These are phyloP conservation scores for Plasmodium chabaudi DNA, from an alignment of 169 alveolate species.

Conservation along the genomic window DNA sequence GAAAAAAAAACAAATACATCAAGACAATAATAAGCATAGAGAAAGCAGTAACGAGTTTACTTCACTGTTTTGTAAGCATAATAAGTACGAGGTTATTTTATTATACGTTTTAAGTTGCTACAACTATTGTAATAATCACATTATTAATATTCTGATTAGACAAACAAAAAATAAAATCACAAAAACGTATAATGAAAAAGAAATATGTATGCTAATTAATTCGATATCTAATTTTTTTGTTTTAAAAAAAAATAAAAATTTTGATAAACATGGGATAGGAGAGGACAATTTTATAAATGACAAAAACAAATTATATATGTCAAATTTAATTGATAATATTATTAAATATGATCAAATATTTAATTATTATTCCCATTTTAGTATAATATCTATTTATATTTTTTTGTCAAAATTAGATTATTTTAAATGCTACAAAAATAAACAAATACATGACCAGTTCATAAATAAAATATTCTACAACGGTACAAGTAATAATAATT, in stretches of 20 bases:
- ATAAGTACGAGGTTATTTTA: constrained; percentile 26
- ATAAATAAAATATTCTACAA: constrained; percentile 9
- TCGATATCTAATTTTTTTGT: constrained; percentile 15
- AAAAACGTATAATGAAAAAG: constrained; percentile 27
- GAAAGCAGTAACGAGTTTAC: background rate
- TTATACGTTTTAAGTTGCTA: constrained; percentile 37
- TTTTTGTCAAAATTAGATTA: constrained; percentile 33
- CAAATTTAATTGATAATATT: background rate
- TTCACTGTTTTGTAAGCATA: background rate
- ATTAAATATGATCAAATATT: background rate
- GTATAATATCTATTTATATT: constrained; percentile 46
- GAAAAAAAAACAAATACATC: background rate
- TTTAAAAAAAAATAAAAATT: constrained; percentile 16
- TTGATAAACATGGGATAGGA: constrained; percentile 10
- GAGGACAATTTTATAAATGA: constrained; percentile 34
- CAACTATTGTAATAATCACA: constrained; percentile 26
- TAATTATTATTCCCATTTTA: constrained; percentile 25
- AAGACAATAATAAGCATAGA: background rate
- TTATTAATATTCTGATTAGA: background rate
- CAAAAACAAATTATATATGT: constrained; percentile 5
- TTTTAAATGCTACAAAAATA: constrained; percentile 7
- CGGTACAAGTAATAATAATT: background rate
- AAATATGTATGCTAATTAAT: constrained; percentile 38
- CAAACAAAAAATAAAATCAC: constrained; percentile 17
- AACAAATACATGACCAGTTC: constrained; percentile 16